These are phyloP conservation scores for Scheffersomyces stipitis DNA, from an alignment of 805 yeast species.

Conservation along the genomic window DNA sequence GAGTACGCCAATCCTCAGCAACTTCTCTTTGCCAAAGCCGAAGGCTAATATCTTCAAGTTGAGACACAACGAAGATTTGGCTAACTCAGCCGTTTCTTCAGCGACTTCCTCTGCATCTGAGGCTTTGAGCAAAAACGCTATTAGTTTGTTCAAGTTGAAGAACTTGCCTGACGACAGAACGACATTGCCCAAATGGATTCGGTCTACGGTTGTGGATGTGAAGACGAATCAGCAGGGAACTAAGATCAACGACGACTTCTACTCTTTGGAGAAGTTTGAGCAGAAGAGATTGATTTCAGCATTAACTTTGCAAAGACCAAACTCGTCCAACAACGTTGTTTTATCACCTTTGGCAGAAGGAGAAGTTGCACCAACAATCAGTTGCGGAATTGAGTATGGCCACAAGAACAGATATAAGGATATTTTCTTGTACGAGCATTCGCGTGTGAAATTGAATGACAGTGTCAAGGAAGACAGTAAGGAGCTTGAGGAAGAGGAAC, in stretches of 20 bases:
- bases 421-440: constrained; percentile 82
- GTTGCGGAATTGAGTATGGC: constrained; percentile 74
- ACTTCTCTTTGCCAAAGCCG: constrained; percentile 52
- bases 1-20: constrained; percentile 44
- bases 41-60: constrained; percentile 37
- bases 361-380: constrained; percentile 45
- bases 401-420: constrained; percentile 75
- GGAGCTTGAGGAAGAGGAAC: no score
- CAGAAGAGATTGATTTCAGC: constrained; percentile 56
- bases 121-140: constrained; percentile 10
- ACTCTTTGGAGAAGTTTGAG: constrained; percentile 67
- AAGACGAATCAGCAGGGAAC: constrained; percentile 7
- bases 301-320: constrained; percentile 15
- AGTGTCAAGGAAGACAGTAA: constrained; percentile 8
- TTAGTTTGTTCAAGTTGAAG: constrained; percentile 16
- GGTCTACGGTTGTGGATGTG: constrained; percentile 5
- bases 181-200: constrained; percentile 41
- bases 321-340: neutral
- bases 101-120: constrained; percentile 4
- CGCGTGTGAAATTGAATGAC: constrained; percentile 63
- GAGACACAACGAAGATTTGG: constrained; percentile 53
- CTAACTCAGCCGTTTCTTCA: constrained; percentile 11
- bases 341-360: constrained; percentile 9
- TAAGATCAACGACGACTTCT: constrained; percentile 46
- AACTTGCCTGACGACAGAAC: constrained; percentile 35